Evolutionary conservation across 768 basidiomycete species (phyloP).

Genomic region (Gloeostereum incarnatum): DNA sequence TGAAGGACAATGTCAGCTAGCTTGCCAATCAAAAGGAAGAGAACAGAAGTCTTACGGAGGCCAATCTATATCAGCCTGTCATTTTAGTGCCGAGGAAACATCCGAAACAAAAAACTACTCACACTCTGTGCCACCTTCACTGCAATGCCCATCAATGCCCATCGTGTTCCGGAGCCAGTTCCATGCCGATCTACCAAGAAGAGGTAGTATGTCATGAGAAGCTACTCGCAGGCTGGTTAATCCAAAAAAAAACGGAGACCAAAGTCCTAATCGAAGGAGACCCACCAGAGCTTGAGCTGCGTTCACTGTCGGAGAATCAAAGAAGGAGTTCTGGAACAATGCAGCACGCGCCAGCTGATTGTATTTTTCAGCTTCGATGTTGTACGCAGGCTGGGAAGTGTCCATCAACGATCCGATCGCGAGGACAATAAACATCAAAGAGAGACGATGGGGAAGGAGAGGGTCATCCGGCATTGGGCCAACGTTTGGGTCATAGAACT

Average conservation of each 20-base stretch:
- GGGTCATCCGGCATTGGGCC: slow-evolving; percentile 40
- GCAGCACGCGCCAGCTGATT: slow-evolving; percentile 59
- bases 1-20: slow-evolving; percentile 8
- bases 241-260: not conserved
- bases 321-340: slow-evolving; percentile 52
- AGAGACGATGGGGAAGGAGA: slow-evolving; percentile 48
- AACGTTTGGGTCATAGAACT: slow-evolving; percentile 43
- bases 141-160: slow-evolving; percentile 62
- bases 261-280: slow-evolving; percentile 4
- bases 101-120: slow-evolving; percentile 17
- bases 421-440: slow-evolving; percentile 57
- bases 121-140: slow-evolving; percentile 67
- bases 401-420: slow-evolving; percentile 61
- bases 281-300: slow-evolving; percentile 61
- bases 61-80: slow-evolving; percentile 41
- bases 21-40: not conserved
- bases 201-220: slow-evolving; percentile 62
- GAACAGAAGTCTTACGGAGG: slow-evolving; percentile 38
- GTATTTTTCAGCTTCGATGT: slow-evolving; percentile 61
- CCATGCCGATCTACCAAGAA: slow-evolving; percentile 65
- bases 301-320: slow-evolving; percentile 59
- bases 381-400: slow-evolving; percentile 44
- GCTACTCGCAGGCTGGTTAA: no score
- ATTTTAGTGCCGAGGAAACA: slow-evolving; percentile 2
- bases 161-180: slow-evolving; percentile 52